A percentile compares a stretch with the other conserved stretches of the same genome.
Evolutionary conservation across 768 basidiomycete species (phyloP).

Genomic region (Glaciozyma antarctica): DNA sequence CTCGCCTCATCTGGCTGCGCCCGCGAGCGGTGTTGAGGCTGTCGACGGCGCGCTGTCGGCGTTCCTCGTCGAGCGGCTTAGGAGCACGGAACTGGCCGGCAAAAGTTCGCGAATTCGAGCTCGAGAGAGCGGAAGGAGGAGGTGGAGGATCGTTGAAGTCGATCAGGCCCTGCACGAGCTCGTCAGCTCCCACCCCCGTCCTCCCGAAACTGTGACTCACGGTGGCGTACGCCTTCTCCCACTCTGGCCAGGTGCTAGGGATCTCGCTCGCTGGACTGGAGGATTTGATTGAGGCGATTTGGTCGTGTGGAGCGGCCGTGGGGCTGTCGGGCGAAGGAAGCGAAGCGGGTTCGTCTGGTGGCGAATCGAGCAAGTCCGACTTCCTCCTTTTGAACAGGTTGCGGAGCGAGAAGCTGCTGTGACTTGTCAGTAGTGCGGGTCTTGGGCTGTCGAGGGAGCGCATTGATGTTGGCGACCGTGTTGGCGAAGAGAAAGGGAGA

Average conservation of each 20-base stretch:
- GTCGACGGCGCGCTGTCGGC: slow-evolving; percentile 26
- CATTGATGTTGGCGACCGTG: no score
- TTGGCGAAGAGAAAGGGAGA: no score
- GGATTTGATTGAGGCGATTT: no score
- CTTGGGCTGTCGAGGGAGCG: no score
- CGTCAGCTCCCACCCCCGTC: background rate
- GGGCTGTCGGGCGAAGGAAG: no score
- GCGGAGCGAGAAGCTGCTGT: no score
- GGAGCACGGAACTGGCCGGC: slow-evolving; percentile 18
- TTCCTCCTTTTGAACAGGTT: no score
- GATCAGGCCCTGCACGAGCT: background rate
- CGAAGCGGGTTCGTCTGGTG: no score
- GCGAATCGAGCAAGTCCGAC: no score
- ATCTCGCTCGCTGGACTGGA: background rate
- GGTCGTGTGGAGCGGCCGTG: no score
- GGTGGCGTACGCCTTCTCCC: background rate
- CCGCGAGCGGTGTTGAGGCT: background rate
- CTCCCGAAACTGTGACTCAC: background rate
- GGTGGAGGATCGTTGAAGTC: slow-evolving; percentile 28
- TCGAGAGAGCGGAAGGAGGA: slow-evolving; percentile 13
- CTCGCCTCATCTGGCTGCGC: background rate
- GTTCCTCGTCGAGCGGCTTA: slow-evolving; percentile 5
- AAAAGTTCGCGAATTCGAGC: background rate
- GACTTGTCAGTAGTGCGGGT: no score
- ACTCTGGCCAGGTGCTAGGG: background rate